phyloP scores from a whole-genome alignment of 805 yeast genomes.

The Saturnispora saitoi region DNA sequence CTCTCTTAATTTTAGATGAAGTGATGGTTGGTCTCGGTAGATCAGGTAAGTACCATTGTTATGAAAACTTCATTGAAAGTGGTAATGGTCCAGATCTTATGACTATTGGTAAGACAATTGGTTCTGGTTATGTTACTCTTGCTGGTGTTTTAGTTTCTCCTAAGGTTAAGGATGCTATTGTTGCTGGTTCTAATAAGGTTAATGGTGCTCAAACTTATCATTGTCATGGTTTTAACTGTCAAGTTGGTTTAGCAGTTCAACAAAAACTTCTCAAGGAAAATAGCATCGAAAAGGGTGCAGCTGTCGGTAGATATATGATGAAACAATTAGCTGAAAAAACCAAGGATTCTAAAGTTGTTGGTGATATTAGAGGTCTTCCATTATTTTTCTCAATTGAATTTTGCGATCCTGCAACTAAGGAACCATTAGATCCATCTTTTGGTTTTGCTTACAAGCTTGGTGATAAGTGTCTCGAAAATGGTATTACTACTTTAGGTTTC shows the following conservation, averaged over 20 bases:
- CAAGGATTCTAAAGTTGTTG: conserved; percentile 30
- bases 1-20: conserved; percentile 87
- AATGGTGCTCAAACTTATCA: conserved; percentile 46
- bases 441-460: conserved; percentile 26
- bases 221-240: conserved; percentile 39
- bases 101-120: conserved; percentile 43
- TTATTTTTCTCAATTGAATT: conserved; percentile 48
- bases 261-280: conserved; percentile 27
- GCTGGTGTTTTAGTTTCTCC: conserved; percentile 41
- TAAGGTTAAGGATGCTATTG: conserved; percentile 31
- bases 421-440: conserved; percentile 32
- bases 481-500: conserved; percentile 34
- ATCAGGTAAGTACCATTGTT: conserved; percentile 37
- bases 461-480: conserved; percentile 31
- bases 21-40: conserved; percentile 63
- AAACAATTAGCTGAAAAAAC: conserved; percentile 26
- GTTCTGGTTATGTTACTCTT: conserved; percentile 43
- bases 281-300: conserved; percentile 33
- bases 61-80: conserved; percentile 34
- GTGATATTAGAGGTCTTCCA: conserved; percentile 48
- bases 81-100: conserved; percentile 41
- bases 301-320: conserved; percentile 38
- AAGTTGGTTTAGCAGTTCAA: conserved; percentile 40
- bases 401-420: conserved; percentile 38
- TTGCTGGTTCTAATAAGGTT: conserved; percentile 33